Conservation (phyloP, 2,329 filamentous ascomycete species). For the Geosmithia flava region DNA sequence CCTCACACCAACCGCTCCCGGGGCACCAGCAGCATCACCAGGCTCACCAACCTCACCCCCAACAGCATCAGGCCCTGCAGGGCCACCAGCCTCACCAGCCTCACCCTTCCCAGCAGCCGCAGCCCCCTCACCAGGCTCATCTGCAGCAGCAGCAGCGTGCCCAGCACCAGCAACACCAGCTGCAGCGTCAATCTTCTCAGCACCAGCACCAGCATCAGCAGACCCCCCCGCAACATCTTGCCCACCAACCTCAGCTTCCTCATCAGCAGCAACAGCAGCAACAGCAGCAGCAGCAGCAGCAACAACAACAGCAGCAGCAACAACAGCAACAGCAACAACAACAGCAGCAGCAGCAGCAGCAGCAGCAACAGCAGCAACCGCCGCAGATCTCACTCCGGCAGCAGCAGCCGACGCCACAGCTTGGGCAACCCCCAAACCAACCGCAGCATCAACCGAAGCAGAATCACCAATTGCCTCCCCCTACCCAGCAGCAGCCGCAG, state of each 20-base stretch:
- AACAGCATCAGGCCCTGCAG: conserved; percentile 16
- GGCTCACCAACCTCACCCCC: conserved; percentile 11
- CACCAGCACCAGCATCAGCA: conserved; percentile 14
- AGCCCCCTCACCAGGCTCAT: conserved; percentile 10
- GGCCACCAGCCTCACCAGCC: conserved; percentile 14
- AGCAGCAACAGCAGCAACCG: conserved; percentile 16
- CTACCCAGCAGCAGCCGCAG: conserved; percentile 5
- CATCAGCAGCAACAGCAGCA: conserved; percentile 13
- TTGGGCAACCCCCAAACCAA: conserved; percentile 15
- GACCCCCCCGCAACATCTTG: conserved; percentile 9
- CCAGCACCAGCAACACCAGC: conserved; percentile 16
- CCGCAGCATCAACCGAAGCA: conserved; percentile 13
- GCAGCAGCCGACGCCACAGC: conserved; percentile 9
- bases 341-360: conserved; percentile 17
- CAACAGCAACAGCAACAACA: conserved; percentile 12
- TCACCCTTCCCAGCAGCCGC: conserved; percentile 15
- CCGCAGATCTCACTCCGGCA: conserved; percentile 13
- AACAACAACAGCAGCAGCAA: conserved; percentile 15
- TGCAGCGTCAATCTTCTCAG: conserved; percentile 15
- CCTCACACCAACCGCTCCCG: conserved; percentile 10
- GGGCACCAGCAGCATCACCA: conserved; percentile 15
- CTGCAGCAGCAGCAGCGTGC: conserved; percentile 16
- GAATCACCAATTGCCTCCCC: conserved; percentile 3
- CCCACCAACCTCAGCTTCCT: conserved; percentile 13
- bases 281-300: conserved; percentile 17